Evolutionary conservation across 2,329 filamentous ascomycete genomes (phyloP).

Genomic region (Calonectria leucothoes): DNA sequence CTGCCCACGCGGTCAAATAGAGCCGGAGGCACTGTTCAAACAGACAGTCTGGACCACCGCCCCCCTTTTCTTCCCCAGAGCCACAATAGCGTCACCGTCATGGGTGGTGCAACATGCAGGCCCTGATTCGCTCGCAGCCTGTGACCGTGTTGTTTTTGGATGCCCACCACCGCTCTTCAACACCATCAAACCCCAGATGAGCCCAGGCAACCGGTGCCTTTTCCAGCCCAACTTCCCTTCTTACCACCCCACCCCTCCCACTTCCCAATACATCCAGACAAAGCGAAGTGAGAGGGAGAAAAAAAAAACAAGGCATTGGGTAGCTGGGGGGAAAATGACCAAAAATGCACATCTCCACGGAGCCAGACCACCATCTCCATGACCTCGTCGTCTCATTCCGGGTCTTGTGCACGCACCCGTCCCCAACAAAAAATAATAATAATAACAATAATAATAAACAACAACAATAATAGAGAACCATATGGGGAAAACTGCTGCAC

Average conservation of each 20-base stretch:
- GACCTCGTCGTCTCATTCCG: not conserved
- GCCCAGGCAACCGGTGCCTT: not conserved
- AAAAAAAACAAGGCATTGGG: not conserved
- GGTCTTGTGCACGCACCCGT: not conserved
- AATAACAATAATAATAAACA: too few relatives aligned
- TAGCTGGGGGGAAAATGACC: too few relatives aligned
- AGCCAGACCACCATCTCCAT: not conserved
- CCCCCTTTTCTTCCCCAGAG: not conserved
- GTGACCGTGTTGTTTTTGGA: not conserved
- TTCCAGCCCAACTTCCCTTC: not conserved
- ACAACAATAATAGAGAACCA: not conserved
- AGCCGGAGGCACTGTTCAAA: not conserved
- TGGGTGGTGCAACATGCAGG: not conserved
- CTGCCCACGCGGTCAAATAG: not conserved
- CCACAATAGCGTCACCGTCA: not conserved
- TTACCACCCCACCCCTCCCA: not conserved
- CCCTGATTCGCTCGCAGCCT: not conserved
- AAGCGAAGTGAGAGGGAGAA: not conserved
- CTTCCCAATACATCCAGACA: not conserved
- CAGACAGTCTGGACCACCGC: not conserved
- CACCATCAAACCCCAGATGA: not conserved
- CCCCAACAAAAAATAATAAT: conserved; percentile 4
- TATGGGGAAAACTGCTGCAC: not conserved
- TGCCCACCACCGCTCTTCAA: not conserved
- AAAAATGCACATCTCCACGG: not conserved